Base-by-base conservation (phyloP, 225 moss, liverwort and hornwort genomes). In the Bryum argenteum region DNA sequence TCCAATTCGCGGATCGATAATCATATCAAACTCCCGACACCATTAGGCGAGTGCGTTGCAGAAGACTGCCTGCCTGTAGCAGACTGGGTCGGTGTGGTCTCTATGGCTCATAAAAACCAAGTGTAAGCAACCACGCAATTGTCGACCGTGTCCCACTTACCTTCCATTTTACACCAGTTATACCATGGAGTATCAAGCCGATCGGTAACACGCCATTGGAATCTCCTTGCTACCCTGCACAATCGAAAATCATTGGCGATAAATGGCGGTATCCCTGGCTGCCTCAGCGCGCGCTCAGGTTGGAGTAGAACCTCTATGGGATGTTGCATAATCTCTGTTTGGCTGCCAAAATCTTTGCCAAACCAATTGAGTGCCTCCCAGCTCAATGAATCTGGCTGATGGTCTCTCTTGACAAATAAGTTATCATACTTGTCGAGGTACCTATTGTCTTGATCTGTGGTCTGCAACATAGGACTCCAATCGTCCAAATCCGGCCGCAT, bases 101-200 rank as follows among this genome's bases (percentile, higher is more conserved):
- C 8, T 13, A 8, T 67, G 67, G 3, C 1, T 0, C 0, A 2
- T 0, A 9, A 12, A 67, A 54, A 54, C 0, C 8, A 1, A 0
- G 17, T 37, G 3, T 38, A 67, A 0, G 20, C 3, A 8, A 6
- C 9, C 4, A 40, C 39, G 0, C 67, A 67, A 0, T 22, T 8
- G 0, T 40, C 40, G 12, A 54, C 20, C 0, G 40, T 67, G 0
- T 0, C 3, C 67, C 54, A 67, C 0, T 1, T 0, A 0, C 67
- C 53, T 0, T 39, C 14, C 4, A 67, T 67, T 0, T 0, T 0
- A 1, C 48, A 50, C 17, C 48, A 65, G n/a, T 65, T 47, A 6
- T 65, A 65, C 48, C 48, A 65, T 0, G 26, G 28, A 0, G 17
- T 47, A 1, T 65, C 65, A 3, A 65, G 5, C 0, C 1, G 0